Evolutionary conservation across 345 rosid species (phyloP).

Genomic region (Garcia nutans): DNA sequence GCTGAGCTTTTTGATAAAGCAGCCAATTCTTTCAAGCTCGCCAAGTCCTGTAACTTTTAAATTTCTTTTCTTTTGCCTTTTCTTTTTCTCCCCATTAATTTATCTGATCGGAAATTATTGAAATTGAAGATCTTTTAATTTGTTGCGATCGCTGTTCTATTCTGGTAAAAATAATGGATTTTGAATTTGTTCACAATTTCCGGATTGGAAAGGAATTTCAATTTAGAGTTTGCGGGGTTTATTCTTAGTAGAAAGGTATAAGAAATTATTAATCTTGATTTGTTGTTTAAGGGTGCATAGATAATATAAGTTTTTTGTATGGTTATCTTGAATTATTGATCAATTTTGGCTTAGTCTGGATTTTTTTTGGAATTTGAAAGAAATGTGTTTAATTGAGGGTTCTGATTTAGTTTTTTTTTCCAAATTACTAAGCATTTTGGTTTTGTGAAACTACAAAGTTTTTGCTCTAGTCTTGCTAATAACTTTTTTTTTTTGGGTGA

Average conservation of each 20-base stretch:
- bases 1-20: constrained; percentile 78
- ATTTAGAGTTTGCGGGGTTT: constrained; percentile 4
- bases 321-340: background rate
- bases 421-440: no score
- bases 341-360: background rate
- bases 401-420: background rate
- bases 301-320: background rate
- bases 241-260: background rate
- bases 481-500: constrained; percentile 2
- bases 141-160: background rate
- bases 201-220: background rate
- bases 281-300: background rate
- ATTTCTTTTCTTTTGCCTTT: background rate
- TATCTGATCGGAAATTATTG: background rate
- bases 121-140: background rate
- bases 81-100: background rate
- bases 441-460: background rate
- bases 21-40: constrained; percentile 68
- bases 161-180: background rate
- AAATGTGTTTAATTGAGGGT: background rate
- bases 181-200: background rate
- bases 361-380: background rate
- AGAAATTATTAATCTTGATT: background rate
- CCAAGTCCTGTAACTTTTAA: constrained; percentile 53
- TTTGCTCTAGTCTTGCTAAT: background rate